Base-by-base conservation (phyloP, 2,329 filamentous ascomycete genomes). In the Calonectria fujianensis region DNA sequence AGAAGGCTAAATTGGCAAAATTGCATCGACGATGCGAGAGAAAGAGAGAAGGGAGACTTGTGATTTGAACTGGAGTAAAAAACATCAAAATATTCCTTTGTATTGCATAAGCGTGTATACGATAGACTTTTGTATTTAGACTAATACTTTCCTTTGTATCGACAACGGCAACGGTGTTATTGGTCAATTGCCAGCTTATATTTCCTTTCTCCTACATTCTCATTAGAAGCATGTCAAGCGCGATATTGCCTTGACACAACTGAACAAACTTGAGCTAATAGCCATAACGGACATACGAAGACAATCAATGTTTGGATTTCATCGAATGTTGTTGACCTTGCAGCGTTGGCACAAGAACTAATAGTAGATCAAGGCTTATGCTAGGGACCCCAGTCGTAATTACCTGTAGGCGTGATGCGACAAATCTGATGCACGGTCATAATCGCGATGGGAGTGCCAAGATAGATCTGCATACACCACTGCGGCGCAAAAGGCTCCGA, bases 11-110 rank as follows among this genome's bases (percentile, higher is more conserved):
- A 61, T 20, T 70, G 69, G 69, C 57, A 70, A 32, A 37, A 70
- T 2, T 70, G 69, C 50, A 61, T 70, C 6, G 69, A 65, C 13
- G 69, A 70, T 54, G 69, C 59, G 9, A 70, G 59, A 37, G 59
- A 65, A 61, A 54, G 69, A 24, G 69, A 70, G 20, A 61, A 70
- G 32, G 69, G 64, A 2, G 32, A 35, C 9, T 18, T 65, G 32
- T 70, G n/a, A 59, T 32, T 11, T 32, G 3, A 6, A 10, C 1
- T 24, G 18, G 16, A 0, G 39, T 3, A 3, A 24, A 50, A 50
- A 45, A 64, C 8, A 45, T 31, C n/a, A 57, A 14, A n/a, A 63
- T 41, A 50, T 50, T 24, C 18, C 27, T 16, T 31, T 48, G 4
- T 11, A 64, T 35, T 35, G 24, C 16, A 14, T 41, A 24, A 32